Conservation (phyloP, 2,329 filamentous ascomycete species). For the Magnaporthales sp. region DNA sequence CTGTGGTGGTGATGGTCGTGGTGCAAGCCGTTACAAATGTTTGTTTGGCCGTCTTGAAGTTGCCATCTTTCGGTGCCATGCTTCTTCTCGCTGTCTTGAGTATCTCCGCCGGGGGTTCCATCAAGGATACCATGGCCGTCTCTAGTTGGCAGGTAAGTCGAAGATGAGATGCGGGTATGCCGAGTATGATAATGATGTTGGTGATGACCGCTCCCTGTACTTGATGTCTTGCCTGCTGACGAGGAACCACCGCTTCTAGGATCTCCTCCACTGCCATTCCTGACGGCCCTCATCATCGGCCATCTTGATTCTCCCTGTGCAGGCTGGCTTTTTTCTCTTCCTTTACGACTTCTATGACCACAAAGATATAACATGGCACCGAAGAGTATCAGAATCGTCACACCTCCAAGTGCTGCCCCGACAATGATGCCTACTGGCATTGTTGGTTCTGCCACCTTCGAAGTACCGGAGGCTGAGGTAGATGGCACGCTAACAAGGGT, state of each 20-base stretch:
- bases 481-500: not conserved
- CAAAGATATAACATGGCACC: not conserved
- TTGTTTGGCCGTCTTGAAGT: not conserved
- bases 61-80: not conserved
- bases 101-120: not conserved
- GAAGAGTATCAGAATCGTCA: not conserved
- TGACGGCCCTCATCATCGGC: not conserved
- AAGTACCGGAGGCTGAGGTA: not conserved
- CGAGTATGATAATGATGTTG: not conserved
- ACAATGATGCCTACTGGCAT: not conserved
- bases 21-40: not conserved
- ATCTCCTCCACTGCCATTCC: not conserved
- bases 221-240: not conserved
- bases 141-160: conserved; percentile 3
- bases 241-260: not conserved
- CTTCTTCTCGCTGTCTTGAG: not conserved
- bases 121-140: not conserved
- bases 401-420: not conserved
- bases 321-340: not conserved
- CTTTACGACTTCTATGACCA: not conserved
- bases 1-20: not conserved
- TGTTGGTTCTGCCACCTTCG: not conserved
- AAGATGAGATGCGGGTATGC: conserved; percentile 1
- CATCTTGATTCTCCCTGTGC: not conserved
- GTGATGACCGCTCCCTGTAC: not conserved